Base-by-base conservation (phyloP, 768 basidiomycete species). In the Fistulinella prunicolor region DNA sequence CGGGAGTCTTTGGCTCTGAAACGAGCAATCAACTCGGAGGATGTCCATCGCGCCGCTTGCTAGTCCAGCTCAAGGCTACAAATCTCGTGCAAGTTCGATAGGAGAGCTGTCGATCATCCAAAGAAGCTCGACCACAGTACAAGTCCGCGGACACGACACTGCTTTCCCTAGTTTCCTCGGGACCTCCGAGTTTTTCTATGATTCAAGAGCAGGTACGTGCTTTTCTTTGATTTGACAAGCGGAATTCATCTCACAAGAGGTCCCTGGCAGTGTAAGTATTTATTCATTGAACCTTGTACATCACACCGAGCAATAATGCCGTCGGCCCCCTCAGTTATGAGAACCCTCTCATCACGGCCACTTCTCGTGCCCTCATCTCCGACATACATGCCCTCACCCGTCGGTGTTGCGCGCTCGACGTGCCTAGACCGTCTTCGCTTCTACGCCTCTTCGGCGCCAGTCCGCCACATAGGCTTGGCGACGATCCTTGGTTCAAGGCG, bases 291-390 rank as follows among this genome's bases (percentile, higher is more conserved):
- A 12, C 12, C 32, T 34, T 16, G 16, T 16, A 12, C 32, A 5
- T 5, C 16, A 17, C 24, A 26, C 30, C 12, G 23, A 44, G 20
- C 41, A 44, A 52, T 63, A 10, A 63, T 32, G 4, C 6, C 39
- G 34, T 26, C 23, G 23, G 23, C 30, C 30, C 29, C 52, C 5
- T 9, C 7, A 86, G 84, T 58, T 90, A 90, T 59, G 86, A 90
- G 69, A 90, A 90, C 58, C 89, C 89, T 3, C 64, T 86, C 53
- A 61, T 90, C 34, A 89, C 86, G 28, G 85, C 87, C 29, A 85
- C 81, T 6, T 86, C 87, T 30, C 80, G 85, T 42, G 74, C 78
- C 35, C 72, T 87, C 42, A 86, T 91, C 50, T 73, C 81, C 42
- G 86, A 89, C 57, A 83, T 90, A 17, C 79, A 86, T 56, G 64